Evolutionary conservation across 306 rosid genomes (phyloP), one percentile per base, ranked within the genome.

Genomic region (Geum urbanum): DNA sequence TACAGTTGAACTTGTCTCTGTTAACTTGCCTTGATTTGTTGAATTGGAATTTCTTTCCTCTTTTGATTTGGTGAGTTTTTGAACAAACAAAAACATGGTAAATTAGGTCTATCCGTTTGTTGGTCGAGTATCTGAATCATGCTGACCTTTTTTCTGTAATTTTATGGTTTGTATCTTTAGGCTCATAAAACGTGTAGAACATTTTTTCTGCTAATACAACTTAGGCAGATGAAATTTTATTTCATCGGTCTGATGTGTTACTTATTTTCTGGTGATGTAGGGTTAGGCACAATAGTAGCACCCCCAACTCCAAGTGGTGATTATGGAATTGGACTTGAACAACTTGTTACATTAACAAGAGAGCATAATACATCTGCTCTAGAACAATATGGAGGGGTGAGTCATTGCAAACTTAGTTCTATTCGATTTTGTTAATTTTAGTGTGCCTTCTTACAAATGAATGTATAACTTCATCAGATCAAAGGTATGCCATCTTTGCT

Each of bases 331-430:
- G 85, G 80, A 37, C 85, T 85, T 20, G 96, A 91, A 69, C 80
- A 83, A 45, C 96, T 94, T 72, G 88, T 74, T 76, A 81, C 97
- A 37, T 52, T 90, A 86, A 83, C 89, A 48, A 89, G 92, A 78
- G 92, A 88, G 66, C 89, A 87, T 52, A 80, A 82, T 10, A 3
- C 70, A 75, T 74, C 85, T 39, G 67, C 85, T 70, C 65, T 94
- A 72, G 87, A 91, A 69, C 83, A 86, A 67, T 77, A 76, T 74
- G 95, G 94, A 78, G 99, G 99, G 88, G 99, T 86, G 80, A 73
- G 87, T 80, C 70, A 63, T 55, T 37, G 67, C 53, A 52, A 40
- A 44, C 47, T 45, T 52, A 10, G 61, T 46, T 51, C 40, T n/a
- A 50, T 50, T 16, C 48, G n/a, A 79, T 37, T 62, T 58, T 35